Base-by-base conservation (phyloP, 83 land plant species). In the Picea mariana region DNA sequence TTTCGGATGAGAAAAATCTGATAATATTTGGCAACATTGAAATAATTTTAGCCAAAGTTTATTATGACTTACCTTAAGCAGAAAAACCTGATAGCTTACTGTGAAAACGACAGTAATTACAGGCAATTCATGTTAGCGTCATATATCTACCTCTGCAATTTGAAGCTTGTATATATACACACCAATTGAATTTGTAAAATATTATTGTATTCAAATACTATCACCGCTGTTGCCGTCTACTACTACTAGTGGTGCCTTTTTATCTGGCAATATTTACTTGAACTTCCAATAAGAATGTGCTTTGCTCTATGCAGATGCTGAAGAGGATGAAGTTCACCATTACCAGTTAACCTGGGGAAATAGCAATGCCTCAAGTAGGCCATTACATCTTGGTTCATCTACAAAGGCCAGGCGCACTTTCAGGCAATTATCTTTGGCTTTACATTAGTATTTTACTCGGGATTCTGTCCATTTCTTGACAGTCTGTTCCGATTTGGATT, bases 371-470 rank as follows among this genome's bases (percentile, higher is more conserved):
- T 52, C 58, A 52, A 52, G 12, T 52, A 52, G 73, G 44, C n/a
- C 40, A 69, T 34, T 69, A 38, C 73, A 69, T 9, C 3, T 69
- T 38, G 73, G 73, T 69, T 31, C 73, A 34, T 69, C 73, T 69
- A 18, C 73, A 69, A 69, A 69, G 47, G 75, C 44, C 11, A 69
- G 47, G 1, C 34, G 21, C 42, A 34, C 47, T 34, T 69, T 69
- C 21, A 69, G 75, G 75, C 40, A 17, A 17, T 5, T 69, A 21
- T 38, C 47, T 17, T 18, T 69, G 75, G 75, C 75, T 38, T 69
- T 42, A 1, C 18, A 17, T 38, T 34, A 42, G 40, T 20, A 17
- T 34, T 69, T 69, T 69, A 1, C 75, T 34, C 20, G 6, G 11
- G 17, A 69, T 17, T 16, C 3, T 68, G 1, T 15, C 73, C 11